phyloP scores from a whole-genome alignment of 2,329 filamentous ascomycete species.

The Fusarium armeniacum region DNA sequence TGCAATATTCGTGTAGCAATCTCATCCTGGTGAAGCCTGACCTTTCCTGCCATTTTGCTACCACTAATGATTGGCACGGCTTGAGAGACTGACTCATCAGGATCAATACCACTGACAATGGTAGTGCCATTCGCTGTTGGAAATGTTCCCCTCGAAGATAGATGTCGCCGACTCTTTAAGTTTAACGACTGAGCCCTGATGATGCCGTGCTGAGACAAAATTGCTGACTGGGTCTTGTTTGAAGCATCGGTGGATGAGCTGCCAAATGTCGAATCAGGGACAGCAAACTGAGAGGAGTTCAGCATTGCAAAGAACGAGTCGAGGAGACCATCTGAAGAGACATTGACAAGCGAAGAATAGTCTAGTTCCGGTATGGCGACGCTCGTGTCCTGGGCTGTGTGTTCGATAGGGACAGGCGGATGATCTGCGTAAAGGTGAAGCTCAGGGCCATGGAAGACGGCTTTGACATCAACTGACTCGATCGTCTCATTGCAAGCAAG shows the following conservation, averaged over 20 bases:
- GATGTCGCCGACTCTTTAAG: constrained; percentile 46
- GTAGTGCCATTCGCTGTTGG: constrained; percentile 35
- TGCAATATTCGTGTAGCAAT: constrained; percentile 55
- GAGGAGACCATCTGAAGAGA: constrained; percentile 49
- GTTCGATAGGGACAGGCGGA: constrained; percentile 50
- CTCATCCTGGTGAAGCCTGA: constrained; percentile 50
- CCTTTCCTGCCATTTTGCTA: constrained; percentile 27
- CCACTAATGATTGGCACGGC: constrained; percentile 46
- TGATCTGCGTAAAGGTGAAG: constrained; percentile 50
- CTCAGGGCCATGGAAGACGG: constrained; percentile 43
- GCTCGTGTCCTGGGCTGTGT: constrained; percentile 34
- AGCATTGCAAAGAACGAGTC: constrained; percentile 56
- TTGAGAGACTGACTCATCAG: constrained; percentile 43
- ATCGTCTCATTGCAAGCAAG: constrained; percentile 58
- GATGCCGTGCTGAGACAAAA: constrained; percentile 55
- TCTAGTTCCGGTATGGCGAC: constrained; percentile 48
- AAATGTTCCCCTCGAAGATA: constrained; percentile 40
- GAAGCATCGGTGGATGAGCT: constrained; percentile 28
- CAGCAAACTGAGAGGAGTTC: constrained; percentile 53
- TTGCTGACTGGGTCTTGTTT: constrained; percentile 50
- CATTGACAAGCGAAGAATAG: constrained; percentile 51
- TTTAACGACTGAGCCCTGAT: constrained; percentile 56
- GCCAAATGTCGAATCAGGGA: constrained; percentile 48
- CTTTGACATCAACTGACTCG: constrained; percentile 49
- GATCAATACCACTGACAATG: constrained; percentile 45